Conservation (phyloP, 2,329 filamentous ascomycete genomes). For the Hymenotorrendiella dingleyae region DNA sequence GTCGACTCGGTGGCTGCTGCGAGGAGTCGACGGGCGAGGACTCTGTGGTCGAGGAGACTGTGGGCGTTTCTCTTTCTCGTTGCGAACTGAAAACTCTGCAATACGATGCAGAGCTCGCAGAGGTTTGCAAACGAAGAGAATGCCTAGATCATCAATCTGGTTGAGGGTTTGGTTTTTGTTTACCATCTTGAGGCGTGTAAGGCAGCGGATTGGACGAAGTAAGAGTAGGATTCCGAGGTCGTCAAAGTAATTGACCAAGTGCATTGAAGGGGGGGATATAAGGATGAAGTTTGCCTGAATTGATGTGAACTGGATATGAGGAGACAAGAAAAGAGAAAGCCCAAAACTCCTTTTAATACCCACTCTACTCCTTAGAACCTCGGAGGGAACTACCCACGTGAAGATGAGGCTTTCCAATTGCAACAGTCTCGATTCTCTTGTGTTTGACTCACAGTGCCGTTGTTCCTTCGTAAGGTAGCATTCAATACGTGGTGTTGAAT, state of each 20-base stretch:
- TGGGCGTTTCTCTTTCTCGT: neutral
- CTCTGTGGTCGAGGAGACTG: neutral
- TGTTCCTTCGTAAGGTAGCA: too few relatives aligned
- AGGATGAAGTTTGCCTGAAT: neutral
- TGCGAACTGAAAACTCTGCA: slow-evolving; percentile 7
- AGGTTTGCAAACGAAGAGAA: slow-evolving; percentile 17
- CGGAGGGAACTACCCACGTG: neutral
- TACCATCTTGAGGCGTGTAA: slow-evolving; percentile 9
- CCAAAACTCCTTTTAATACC: slow-evolving; percentile 6
- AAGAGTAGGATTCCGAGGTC: slow-evolving; percentile 22
- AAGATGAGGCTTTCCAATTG: slow-evolving; percentile 1
- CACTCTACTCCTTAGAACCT: too few relatives aligned
- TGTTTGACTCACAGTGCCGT: too few relatives aligned
- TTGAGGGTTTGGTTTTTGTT: too few relatives aligned
- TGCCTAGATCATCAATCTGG: slow-evolving; percentile 22
- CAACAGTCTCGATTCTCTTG: neutral
- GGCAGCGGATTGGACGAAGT: slow-evolving; percentile 14
- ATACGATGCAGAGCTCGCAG: slow-evolving; percentile 15
- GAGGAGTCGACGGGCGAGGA: neutral
- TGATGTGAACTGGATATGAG: slow-evolving; percentile 1
- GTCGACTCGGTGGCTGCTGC: neutral
- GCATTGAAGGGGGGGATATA: slow-evolving; percentile 3
- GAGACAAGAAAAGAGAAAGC: neutral
- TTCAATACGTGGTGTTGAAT: slow-evolving; percentile 1
- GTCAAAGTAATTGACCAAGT: slow-evolving; percentile 20